Base-by-base conservation (phyloP, 805 yeast genomes). In the Kodamaea leandrae region DNA sequence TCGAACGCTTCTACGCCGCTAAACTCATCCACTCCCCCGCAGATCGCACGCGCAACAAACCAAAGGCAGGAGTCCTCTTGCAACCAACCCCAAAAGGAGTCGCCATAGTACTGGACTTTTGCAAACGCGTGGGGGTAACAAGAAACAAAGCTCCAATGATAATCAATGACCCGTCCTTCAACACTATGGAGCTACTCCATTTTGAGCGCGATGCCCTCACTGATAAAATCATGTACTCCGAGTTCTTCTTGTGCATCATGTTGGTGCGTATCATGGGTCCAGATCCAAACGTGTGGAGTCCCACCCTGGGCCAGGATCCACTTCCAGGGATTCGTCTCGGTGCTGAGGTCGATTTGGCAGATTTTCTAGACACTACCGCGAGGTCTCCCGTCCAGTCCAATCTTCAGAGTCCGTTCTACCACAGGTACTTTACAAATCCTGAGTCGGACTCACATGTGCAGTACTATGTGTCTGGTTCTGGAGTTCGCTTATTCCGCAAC, bases 31-130 rank as follows among this genome's bases (percentile, higher is more conserved):
- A 88, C 55, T 76, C 78, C 10, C 96, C 96, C 0, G 76, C 77
- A 2, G 89, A 84, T 47, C 66, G 91, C 51, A 87, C 96, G 0
- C 57, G 84, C 32, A 48, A 56, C 10, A 63, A 57, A 30, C 71
- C 81, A 4, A 73, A 72, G 37, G 61, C 53, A 0, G 65, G 61
- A 3, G 64, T 69, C 0, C 45, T 67, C 2, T 55, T 87, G 20
- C 97, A 91, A 55, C 96, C 96, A 3, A 87, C 96, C 0, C 89
- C 97, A 0, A 91, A 91, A 54, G 98, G 97, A 1, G 79, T 88
- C 6, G 81, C 88, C 0, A 54, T 87, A 0, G 60, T 90, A 2
- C 78, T 77, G 37, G 65, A 70, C 13, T 87, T 82, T 56, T 79
- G 83, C 46, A 65, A 69, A 37, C 74, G 67, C 30, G 59, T 72